Evolutionary conservation across 805 yeast species (phyloP), one percentile per base, ranked within the genome.

Genomic region (Starmerella floris): DNA sequence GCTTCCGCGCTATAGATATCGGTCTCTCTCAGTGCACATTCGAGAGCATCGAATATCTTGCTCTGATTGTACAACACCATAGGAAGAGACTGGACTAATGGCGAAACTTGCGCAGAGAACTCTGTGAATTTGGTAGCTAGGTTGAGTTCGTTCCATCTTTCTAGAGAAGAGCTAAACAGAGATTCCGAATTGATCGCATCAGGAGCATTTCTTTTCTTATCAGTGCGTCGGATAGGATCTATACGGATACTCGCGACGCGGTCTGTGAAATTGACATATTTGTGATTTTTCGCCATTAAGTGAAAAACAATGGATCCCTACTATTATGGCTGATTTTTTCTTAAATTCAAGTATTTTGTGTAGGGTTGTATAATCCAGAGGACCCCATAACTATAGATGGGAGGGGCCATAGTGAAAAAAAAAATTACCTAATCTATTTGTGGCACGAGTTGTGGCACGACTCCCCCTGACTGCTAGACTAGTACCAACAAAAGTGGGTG

Each of bases 91-190:
- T 77, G 79, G 11, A 73, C 66, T 13, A 70, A 51, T 1, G 68
- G 66, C 45, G 73, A 74, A 1, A 79, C 71, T 35, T 69, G 68
- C 5, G 70, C 71, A 3, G 70, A 64, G 52, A 85, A 79, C 2
- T 70, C 74, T 1, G 78, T 70, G 56, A 83, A 91, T 35, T 68
- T 67, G 4, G 75, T 76, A 32, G 94, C 77, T 43, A 83, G 62
- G 58, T 87, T 88, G 44, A 83, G 74, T 56, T 91, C 97, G 44
- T 67, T 72, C 95, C 97, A 88, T 52, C 83, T 84, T 37, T 79
- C 79, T 46, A 81, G 66, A 0, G 94, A 76, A 11, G 91, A 72
- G 23, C 79, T 61, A 52, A 87, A 83, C 60, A 81, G 87, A 1
- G 95, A 84, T 2, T 76, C 51, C 30, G 54, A 51, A 15, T 42